Percentiles rank a stretch among this genome's conserved stretches.
These are phyloP conservation scores for Daldinia childiae DNA, from an alignment of 495 filamentous ascomycete species.

Conservation along the genomic window DNA sequence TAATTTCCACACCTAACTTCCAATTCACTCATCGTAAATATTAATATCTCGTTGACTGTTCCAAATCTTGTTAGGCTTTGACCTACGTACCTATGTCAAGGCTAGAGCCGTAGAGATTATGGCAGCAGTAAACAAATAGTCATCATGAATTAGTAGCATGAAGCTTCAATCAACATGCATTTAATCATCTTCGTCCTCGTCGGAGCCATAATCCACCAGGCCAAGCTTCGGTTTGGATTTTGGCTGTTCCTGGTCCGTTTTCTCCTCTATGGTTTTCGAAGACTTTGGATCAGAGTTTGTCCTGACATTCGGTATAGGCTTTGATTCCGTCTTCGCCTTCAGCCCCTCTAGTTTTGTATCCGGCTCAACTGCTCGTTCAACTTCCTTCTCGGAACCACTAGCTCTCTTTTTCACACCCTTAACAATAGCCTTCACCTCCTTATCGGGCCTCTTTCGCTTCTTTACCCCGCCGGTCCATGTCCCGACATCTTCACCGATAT, in stretches of 20 bases:
- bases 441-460: conserved; percentile 40
- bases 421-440: conserved; percentile 21
- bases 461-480: conserved; percentile 15
- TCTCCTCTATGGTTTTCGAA: neutral
- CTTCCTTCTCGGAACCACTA: conserved; percentile 21
- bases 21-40: neutral
- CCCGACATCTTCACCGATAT: conserved; percentile 13
- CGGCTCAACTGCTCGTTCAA: neutral
- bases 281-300: neutral
- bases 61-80: neutral
- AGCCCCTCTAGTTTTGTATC: neutral
- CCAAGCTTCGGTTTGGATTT: conserved; percentile 36
- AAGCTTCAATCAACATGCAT: neutral
- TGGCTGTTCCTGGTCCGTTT: conserved; percentile 5
- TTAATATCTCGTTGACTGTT: neutral
- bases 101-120: neutral
- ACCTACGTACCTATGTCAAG: neutral
- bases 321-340: neutral
- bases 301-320: neutral
- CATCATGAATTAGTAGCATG: neutral
- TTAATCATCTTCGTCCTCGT: conserved; percentile 45
- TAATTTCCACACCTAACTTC: neutral
- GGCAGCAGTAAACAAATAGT: neutral
- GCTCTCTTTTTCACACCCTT: conserved; percentile 34
- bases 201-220: conserved; percentile 49